A percentile compares a stretch with the other conserved stretches of the same genome.
Conservation (phyloP, 148 eudicot species). For the Fallopia convolvulus region DNA sequence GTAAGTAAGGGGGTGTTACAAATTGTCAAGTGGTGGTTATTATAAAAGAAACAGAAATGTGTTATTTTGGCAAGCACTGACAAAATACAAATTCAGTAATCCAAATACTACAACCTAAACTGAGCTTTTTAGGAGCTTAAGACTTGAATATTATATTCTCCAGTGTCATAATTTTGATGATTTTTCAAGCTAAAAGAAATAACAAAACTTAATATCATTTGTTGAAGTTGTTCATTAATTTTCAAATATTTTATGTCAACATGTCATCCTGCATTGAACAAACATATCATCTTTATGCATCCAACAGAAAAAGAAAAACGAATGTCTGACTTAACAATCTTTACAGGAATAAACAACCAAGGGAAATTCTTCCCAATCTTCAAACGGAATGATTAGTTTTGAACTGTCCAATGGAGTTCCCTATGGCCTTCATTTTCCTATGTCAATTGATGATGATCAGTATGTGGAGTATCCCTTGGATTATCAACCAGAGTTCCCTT, state of each 20-base stretch:
- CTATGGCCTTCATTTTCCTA: slow-evolving; percentile 47
- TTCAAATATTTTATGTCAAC: not conserved
- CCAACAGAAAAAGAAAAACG: not conserved
- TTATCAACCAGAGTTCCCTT: slow-evolving; percentile 58
- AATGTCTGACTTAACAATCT: not conserved
- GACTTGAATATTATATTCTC: not conserved
- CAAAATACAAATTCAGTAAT: not conserved
- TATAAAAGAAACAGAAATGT: not conserved
- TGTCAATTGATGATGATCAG: slow-evolving; percentile 65
- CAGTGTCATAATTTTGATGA: not conserved
- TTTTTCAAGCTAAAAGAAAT: not conserved
- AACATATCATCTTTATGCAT: not conserved
- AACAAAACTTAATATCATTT: not conserved
- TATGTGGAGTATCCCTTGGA: slow-evolving; percentile 87
- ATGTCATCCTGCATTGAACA: not conserved
- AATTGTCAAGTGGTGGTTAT: not conserved
- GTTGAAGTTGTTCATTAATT: not conserved
- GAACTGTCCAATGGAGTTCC: slow-evolving; percentile 66
- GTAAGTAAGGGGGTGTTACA: too few species aligned
- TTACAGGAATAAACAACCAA: slow-evolving; percentile 58
- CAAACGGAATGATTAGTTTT: slow-evolving; percentile 87
- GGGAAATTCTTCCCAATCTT: slow-evolving; percentile 46
- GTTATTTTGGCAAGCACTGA: not conserved
- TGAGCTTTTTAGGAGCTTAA: not conserved
- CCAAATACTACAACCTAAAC: not conserved